Percentiles rank a stretch among this genome's conserved stretches.
Evolutionary conservation across 2,329 filamentous ascomycete species (phyloP).

Genomic region (Penicillium psychrosexuale): DNA sequence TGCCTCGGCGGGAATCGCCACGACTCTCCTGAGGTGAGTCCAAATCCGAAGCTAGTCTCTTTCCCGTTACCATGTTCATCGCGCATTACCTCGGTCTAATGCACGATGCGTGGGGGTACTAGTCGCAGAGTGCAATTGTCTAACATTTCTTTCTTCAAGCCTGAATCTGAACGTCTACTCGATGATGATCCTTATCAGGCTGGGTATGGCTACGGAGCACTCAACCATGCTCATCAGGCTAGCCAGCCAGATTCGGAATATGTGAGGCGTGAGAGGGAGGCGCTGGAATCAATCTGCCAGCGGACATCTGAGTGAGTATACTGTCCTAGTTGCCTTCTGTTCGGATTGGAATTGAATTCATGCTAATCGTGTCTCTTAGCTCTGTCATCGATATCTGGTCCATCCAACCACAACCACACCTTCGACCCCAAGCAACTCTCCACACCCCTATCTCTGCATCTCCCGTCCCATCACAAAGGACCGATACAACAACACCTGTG

Average conservation of each 20-base stretch:
- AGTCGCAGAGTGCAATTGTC: slow-evolving; percentile 1
- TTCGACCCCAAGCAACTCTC: slow-evolving; percentile 39
- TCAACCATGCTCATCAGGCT: slow-evolving; percentile 36
- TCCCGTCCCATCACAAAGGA: slow-evolving; percentile 14
- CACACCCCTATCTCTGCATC: slow-evolving; percentile 30
- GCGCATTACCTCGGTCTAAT: slow-evolving; percentile 14
- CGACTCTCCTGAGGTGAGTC: slow-evolving; percentile 37
- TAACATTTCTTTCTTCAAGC: slow-evolving; percentile 19
- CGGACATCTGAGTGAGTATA: slow-evolving; percentile 45
- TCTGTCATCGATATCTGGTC: slow-evolving; percentile 48
- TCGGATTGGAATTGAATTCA: not conserved
- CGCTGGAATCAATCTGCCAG: slow-evolving; percentile 47
- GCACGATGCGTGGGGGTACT: slow-evolving; percentile 7
- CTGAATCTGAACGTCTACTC: slow-evolving; percentile 45
- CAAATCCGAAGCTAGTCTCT: not conserved
- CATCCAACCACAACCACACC: slow-evolving; percentile 42
- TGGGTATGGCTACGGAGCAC: slow-evolving; percentile 44
- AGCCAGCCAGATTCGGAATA: slow-evolving; percentile 43
- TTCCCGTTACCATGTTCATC: slow-evolving; percentile 6
- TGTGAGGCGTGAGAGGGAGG: slow-evolving; percentile 45
- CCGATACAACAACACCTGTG: slow-evolving; percentile 12
- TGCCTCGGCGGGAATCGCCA: slow-evolving; percentile 42
- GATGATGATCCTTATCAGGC: slow-evolving; percentile 47
- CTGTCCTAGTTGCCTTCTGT: not conserved
- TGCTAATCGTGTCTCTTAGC: slow-evolving; percentile 22